Conservation (phyloP, 148 eudicot genomes). For the Camellia granthamiana region DNA sequence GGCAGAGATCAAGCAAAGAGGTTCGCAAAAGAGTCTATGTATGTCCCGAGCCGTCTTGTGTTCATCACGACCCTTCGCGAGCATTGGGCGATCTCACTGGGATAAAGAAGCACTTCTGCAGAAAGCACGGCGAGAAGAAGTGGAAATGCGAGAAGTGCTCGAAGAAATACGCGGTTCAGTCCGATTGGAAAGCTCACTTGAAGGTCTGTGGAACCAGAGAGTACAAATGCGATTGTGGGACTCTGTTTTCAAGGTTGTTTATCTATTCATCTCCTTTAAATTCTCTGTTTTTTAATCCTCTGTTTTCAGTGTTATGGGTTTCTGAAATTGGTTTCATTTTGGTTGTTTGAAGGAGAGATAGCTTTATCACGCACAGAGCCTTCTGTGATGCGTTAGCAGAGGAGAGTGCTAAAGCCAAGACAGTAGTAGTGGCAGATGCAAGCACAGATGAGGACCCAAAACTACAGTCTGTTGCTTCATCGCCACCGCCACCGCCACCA, state of each 20-base stretch:
- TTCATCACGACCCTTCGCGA: conserved; percentile 78
- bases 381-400: conserved; percentile 83
- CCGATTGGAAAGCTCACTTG: conserved; percentile 84
- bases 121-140: conserved; percentile 90
- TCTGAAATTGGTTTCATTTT: conserved; percentile 12
- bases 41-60: conserved; percentile 69
- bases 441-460: conserved; percentile 31
- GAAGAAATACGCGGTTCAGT: conserved; percentile 92
- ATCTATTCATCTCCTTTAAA: not conserved
- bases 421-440: conserved; percentile 26
- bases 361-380: conserved; percentile 85
- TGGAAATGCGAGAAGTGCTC: conserved; percentile 87
- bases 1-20: conserved; percentile 70
- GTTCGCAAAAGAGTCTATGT: conserved; percentile 72
- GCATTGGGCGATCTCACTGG: conserved; percentile 90
- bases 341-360: conserved; percentile 56
- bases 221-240: conserved; percentile 89
- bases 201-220: conserved; percentile 85
- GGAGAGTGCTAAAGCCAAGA: conserved; percentile 52
- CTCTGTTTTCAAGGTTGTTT: conserved; percentile 63
- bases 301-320: conserved; percentile 2
- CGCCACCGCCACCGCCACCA: conserved; percentile 31
- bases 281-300: not conserved
- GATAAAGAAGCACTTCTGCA: conserved; percentile 75
- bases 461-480: conserved; percentile 27